Evolutionary conservation across 176 grass and related monocot species (phyloP).

Genomic region (Musa acuminata): DNA sequence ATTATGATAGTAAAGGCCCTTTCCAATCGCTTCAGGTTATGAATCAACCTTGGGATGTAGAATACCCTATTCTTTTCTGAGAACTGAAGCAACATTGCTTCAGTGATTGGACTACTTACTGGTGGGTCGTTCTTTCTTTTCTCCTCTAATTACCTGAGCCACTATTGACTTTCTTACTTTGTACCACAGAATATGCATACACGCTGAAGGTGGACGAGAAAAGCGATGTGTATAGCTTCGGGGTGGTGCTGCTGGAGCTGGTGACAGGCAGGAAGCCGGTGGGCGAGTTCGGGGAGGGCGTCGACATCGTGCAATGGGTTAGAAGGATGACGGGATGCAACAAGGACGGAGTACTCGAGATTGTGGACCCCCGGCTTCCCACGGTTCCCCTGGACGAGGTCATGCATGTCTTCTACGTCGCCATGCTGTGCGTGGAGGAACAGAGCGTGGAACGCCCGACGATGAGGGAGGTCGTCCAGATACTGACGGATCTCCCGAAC

Average conservation of each 20-base stretch:
- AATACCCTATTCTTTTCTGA: background rate
- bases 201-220: slow-evolving; percentile 91
- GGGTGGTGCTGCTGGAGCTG: slow-evolving; percentile 86
- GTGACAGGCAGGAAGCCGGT: slow-evolving; percentile 73
- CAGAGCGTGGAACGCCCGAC: background rate
- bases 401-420: background rate
- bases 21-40: background rate
- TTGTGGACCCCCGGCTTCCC: background rate
- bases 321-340: background rate
- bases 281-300: slow-evolving; percentile 26
- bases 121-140: background rate
- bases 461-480: background rate
- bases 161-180: background rate
- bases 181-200: slow-evolving; percentile 67
- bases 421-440: background rate
- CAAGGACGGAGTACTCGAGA: background rate
- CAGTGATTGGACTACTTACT: background rate
- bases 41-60: background rate
- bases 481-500: background rate
- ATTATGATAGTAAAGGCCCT: background rate
- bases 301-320: background rate
- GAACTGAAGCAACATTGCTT: background rate
- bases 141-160: background rate
- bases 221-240: slow-evolving; percentile 92
- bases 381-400: background rate